A percentile compares a stretch with the other conserved stretches of the same genome.
phyloP scores from a whole-genome alignment of 441 rosid genomes.

The Daphne laureola region DNA sequence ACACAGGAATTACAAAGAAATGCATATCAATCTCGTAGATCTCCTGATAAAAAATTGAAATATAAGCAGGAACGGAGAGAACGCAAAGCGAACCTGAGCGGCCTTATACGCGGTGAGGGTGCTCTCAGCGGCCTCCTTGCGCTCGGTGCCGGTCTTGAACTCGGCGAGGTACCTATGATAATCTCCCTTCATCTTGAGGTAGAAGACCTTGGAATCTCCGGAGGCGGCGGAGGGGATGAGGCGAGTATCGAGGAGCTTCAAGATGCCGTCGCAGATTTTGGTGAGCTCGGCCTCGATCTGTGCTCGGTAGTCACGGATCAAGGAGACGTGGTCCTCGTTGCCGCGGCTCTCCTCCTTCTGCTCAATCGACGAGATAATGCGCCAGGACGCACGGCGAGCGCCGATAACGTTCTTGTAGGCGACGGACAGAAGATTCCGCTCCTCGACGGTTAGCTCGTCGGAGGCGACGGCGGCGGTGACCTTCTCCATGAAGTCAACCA shows the following conservation, averaged over 20 bases:
- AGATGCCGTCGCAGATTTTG: slow-evolving; percentile 50
- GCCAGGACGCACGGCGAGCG: slow-evolving; percentile 67
- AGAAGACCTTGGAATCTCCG: slow-evolving; percentile 61
- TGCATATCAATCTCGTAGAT: background rate
- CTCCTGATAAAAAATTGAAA: background rate
- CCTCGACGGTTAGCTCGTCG: slow-evolving; percentile 29
- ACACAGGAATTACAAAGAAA: background rate
- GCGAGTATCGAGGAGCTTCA: slow-evolving; percentile 41
- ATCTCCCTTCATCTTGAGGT: slow-evolving; percentile 64
- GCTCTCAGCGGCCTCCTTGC: slow-evolving; percentile 60
- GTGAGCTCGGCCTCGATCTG: slow-evolving; percentile 60
- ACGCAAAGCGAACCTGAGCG: slow-evolving; percentile 36
- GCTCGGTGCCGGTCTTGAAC: slow-evolving; percentile 55
- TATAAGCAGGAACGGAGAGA: background rate
- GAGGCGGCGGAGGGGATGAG: slow-evolving; percentile 42
- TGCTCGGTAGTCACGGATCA: slow-evolving; percentile 51
- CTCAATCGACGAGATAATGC: slow-evolving; percentile 60
- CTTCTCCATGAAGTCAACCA: too few species aligned
- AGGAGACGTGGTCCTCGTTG: slow-evolving; percentile 49
- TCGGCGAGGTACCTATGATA: slow-evolving; percentile 59
- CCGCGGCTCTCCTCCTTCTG: slow-evolving; percentile 69
- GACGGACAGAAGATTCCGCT: slow-evolving; percentile 27
- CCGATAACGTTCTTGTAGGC: slow-evolving; percentile 71
- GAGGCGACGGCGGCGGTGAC: too few species aligned
- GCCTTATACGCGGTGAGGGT: slow-evolving; percentile 54